A percentile compares a stretch with the other conserved stretches of the same genome.
phyloP scores from a whole-genome alignment of 2,329 filamentous ascomycete species.

The Colletotrichum destructivum region DNA sequence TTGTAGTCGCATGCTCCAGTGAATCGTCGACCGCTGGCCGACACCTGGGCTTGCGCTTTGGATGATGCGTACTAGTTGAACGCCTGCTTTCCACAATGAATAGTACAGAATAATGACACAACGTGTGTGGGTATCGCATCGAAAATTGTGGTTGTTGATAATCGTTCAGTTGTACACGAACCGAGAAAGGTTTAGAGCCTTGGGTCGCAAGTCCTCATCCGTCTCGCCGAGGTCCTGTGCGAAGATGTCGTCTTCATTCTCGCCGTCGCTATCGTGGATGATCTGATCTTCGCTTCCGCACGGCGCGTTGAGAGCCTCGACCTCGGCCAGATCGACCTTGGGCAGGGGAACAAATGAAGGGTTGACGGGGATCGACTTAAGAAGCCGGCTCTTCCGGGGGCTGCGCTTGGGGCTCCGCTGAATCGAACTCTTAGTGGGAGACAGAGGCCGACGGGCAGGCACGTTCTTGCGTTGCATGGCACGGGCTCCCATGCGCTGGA shows the following conservation, averaged over 20 bases:
- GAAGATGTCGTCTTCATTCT: conserved; percentile 57
- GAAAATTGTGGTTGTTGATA: conserved; percentile 19
- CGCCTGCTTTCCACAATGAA: conserved; percentile 13
- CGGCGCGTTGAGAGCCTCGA: conserved; percentile 64
- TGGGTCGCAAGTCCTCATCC: conserved; percentile 48
- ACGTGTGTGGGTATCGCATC: conserved; percentile 29
- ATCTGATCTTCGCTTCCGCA: conserved; percentile 72
- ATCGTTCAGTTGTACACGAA: conserved; percentile 58
- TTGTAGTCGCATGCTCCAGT: not conserved
- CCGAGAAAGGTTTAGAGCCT: conserved; percentile 62
- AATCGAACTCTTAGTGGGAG: conserved; percentile 36
- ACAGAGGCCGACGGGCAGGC: conserved; percentile 45
- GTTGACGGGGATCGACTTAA: conserved; percentile 61
- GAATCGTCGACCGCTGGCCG: not conserved
- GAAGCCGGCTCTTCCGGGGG: conserved; percentile 44
- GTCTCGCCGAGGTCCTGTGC: conserved; percentile 45
- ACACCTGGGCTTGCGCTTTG: not conserved
- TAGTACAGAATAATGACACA: conserved; percentile 34
- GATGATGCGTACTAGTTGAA: not conserved
- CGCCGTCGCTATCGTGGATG: conserved; percentile 66
- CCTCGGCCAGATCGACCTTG: conserved; percentile 67
- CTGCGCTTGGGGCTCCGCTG: conserved; percentile 44
- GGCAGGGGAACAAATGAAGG: conserved; percentile 70
- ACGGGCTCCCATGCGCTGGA: conserved; percentile 67
- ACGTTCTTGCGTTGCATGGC: conserved; percentile 55